Evolutionary conservation across 2,329 filamentous ascomycete species (phyloP).

Genomic region (Chaetoscypha palmicola): DNA sequence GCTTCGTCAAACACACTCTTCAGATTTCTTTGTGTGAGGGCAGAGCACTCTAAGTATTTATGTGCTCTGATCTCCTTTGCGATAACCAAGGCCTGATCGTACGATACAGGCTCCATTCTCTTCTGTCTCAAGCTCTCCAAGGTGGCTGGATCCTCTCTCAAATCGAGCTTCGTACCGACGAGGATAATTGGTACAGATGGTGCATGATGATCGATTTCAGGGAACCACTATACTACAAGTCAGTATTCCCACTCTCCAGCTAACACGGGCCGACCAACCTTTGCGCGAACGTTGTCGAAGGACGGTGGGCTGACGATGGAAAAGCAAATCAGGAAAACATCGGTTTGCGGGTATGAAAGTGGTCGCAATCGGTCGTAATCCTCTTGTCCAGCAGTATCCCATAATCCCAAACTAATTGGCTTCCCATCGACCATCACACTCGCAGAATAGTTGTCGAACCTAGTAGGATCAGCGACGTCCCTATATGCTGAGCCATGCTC

Average conservation of each 20-base stretch:
- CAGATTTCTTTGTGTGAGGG: conserved; percentile 89
- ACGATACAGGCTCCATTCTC: conserved; percentile 95
- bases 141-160: conserved; percentile 81
- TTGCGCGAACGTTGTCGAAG: conserved; percentile 98
- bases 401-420: conserved; percentile 91
- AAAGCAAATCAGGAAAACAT: conserved; percentile 98
- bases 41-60: conserved; percentile 98
- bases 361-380: conserved; percentile 95
- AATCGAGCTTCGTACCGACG: conserved; percentile 92
- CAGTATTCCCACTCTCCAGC: background rate
- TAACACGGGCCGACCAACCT: conserved; percentile 52
- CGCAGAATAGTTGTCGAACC: conserved; percentile 98
- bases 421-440: conserved; percentile 99
- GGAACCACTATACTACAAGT: conserved; percentile 66
- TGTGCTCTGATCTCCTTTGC: conserved; percentile 93
- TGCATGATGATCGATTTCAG: conserved; percentile 94
- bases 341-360: conserved; percentile 95
- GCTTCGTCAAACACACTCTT: conserved; percentile 99
- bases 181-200: conserved; percentile 94
- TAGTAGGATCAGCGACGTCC: too few relatives aligned
- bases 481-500: too few relatives aligned
- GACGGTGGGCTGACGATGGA: conserved; percentile 96
- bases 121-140: conserved; percentile 77
- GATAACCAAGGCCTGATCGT: conserved; percentile 81
- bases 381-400: conserved; percentile 98